A percentile compares a stretch with the other conserved stretches of the same genome.
Conservation (phyloP, 768 basidiomycete genomes). For the Fistulinella prunicolor region DNA sequence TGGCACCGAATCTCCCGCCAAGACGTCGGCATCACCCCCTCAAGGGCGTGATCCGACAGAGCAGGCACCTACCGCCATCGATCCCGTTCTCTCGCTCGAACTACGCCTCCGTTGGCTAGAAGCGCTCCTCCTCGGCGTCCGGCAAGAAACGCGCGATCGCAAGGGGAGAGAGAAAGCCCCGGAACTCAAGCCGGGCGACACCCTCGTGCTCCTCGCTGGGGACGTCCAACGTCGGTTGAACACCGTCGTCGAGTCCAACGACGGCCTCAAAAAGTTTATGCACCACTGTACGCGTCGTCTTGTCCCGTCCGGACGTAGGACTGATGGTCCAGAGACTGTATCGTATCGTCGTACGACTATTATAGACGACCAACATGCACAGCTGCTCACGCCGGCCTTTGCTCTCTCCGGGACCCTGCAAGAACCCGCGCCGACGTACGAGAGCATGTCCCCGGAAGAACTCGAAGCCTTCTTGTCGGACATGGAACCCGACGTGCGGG, state of each 20-base stretch:
- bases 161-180: slow-evolving; percentile 33
- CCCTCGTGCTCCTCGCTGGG: slow-evolving; percentile 56
- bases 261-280: slow-evolving; percentile 73
- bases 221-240: slow-evolving; percentile 58
- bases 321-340: no score
- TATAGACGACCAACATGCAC: slow-evolving; percentile 74
- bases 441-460: slow-evolving; percentile 63
- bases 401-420: slow-evolving; percentile 64
- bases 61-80: slow-evolving; percentile 37
- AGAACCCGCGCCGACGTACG: slow-evolving; percentile 50
- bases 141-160: slow-evolving; percentile 44
- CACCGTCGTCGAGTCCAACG: slow-evolving; percentile 60
- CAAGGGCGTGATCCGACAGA: slow-evolving; percentile 7
- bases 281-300: slow-evolving; percentile 57
- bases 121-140: slow-evolving; percentile 67
- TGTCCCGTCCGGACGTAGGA: no score
- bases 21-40: slow-evolving; percentile 5
- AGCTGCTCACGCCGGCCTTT: slow-evolving; percentile 70
- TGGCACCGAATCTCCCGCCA: slow-evolving; percentile 19
- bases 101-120: slow-evolving; percentile 79
- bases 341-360: no score
- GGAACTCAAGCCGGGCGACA: slow-evolving; percentile 50
- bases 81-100: slow-evolving; percentile 68
- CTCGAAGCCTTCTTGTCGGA: slow-evolving; percentile 69
- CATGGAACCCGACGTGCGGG: slow-evolving; percentile 82